Base-by-base conservation (phyloP, 2,329 filamentous ascomycete species). In the Sporothrix curviconia region DNA sequence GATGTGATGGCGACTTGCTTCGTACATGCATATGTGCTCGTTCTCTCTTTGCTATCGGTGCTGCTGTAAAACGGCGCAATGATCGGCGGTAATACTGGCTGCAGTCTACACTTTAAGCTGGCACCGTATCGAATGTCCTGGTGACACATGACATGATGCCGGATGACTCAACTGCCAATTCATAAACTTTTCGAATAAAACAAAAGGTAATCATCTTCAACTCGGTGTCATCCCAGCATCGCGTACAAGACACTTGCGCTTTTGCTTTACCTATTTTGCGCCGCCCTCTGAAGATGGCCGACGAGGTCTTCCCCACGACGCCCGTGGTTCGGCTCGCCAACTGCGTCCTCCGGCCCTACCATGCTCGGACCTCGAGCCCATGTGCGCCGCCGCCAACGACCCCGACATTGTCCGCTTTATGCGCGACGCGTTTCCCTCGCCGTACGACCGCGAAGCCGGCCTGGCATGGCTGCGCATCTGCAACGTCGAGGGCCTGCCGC, bases 361-460 rank as follows among this genome's bases (percentile, higher is more conserved):
- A 66, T 25, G 59, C 5, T 65, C 67, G 2, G 79, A 81, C 61
- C 73, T 72, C 4, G 60, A 65, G 4, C 60, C 66, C 19, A 50
- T 75, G 34, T 63, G 71, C 4, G 56, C 55, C 3, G 69, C 66
- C 1, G 75, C 68, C 56, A 71, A 79, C 66, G 68, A 75, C 59
- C 64, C 65, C 9, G 60, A 70, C 19, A 66, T 81, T 3, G 62
- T 67, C 1, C 59, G 56, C 11, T 70, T 67, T 62, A 70, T 81
- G 70, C 72, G 73, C 57, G 67, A 77, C 63, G 61, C 66, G 40
- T 80, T 79, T 57, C 76, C 77, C 3, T 64, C 61, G 9, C 78
- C 78, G 0, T 80, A 80, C 66, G 74, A 69, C 0, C 61, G 72
- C 8, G 66, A 68, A 7, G 66, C 72, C 50, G 74, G 76, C 2